Conservation (phyloP, 805 yeast species). For the Tanozyma kutaoensis region DNA sequence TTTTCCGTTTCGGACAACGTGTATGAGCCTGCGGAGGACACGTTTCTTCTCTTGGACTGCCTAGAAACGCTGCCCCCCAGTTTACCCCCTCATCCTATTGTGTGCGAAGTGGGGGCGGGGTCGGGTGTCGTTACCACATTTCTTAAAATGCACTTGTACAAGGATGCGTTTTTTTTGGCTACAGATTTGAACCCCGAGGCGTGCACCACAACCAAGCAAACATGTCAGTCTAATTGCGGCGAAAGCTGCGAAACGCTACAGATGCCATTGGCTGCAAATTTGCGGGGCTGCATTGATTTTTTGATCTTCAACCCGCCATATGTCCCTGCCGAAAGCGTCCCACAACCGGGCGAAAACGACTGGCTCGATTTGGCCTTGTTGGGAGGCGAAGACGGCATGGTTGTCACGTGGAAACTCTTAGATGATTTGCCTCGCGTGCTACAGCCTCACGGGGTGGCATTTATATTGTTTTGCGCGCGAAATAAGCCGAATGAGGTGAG, state of each 20-base stretch:
- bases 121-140: constrained; percentile 84
- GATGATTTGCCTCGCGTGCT: constrained; percentile 38
- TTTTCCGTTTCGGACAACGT: constrained; percentile 52
- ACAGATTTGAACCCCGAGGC: constrained; percentile 80
- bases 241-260: constrained; percentile 24
- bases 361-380: constrained; percentile 87
- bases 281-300: constrained; percentile 42
- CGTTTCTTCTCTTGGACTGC: constrained; percentile 71
- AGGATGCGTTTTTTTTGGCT: constrained; percentile 41
- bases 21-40: constrained; percentile 93
- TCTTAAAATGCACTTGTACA: constrained; percentile 42
- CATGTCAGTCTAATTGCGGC: constrained; percentile 1
- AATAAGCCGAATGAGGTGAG: constrained; percentile 63
- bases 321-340: constrained; percentile 78
- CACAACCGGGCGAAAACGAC: constrained; percentile 1
- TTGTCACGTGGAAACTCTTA: constrained; percentile 56
- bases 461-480: constrained; percentile 82
- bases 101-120: constrained; percentile 83
- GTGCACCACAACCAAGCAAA: constrained; percentile 28
- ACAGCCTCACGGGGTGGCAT: constrained; percentile 59
- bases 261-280: constrained; percentile 43
- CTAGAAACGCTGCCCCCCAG: constrained; percentile 44
- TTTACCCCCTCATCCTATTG: constrained; percentile 29
- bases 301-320: constrained; percentile 92
- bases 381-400: constrained; percentile 91